These are phyloP conservation scores for Venustampulla echinocandica DNA, from an alignment of 495 filamentous ascomycete species.

Conservation along the genomic window DNA sequence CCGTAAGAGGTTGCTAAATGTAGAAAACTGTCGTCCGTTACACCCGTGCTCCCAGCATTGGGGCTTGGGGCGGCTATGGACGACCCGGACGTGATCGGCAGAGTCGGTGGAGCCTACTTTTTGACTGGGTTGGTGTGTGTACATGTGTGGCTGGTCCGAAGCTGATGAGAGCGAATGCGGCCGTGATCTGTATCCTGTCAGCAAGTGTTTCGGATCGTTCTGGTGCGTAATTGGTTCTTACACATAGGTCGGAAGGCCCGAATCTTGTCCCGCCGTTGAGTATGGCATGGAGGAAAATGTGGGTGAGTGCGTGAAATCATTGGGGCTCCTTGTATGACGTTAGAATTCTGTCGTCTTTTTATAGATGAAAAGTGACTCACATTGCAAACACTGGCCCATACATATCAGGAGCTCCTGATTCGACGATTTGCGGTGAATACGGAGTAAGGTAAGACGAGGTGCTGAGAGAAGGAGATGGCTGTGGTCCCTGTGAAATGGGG, in stretches of 20 bases:
- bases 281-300: conserved; percentile 14
- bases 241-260: conserved; percentile 12
- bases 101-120: conserved; percentile 18
- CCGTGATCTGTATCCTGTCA: conserved; percentile 6
- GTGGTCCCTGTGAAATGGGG: conserved; percentile 12
- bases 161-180: conserved; percentile 21
- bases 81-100: conserved; percentile 51
- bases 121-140: conserved; percentile 8
- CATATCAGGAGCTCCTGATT: conserved; percentile 15
- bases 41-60: conserved; percentile 96
- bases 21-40: conserved; percentile 89
- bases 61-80: conserved; percentile 72
- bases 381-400: conserved; percentile 19
- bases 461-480: conserved; percentile 14
- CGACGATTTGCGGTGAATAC: conserved; percentile 9
- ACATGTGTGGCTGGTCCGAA: conserved; percentile 17
- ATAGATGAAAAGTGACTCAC: conserved; percentile 7
- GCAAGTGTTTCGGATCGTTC: not conserved
- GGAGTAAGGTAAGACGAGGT: conserved; percentile 16
- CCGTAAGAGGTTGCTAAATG: conserved; percentile 86
- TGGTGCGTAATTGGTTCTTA: not conserved
- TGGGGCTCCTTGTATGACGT: conserved; percentile 9
- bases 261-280: conserved; percentile 6
- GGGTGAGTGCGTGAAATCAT: conserved; percentile 16
- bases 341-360: conserved; percentile 6